Base-by-base conservation (phyloP, 768 basidiomycete species). In the Leccinum arenicola region DNA sequence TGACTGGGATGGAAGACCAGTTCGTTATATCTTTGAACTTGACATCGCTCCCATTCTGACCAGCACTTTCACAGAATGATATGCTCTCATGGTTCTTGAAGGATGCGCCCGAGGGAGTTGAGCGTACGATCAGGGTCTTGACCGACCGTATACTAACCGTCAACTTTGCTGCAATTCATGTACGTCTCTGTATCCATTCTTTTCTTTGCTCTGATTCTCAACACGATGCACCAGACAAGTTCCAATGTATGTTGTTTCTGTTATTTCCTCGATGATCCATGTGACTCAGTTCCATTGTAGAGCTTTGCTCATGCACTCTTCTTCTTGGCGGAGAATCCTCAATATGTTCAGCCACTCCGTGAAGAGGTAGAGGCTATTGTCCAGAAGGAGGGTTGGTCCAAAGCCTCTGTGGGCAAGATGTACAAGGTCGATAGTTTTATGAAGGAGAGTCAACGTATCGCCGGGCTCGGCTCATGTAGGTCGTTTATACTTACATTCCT, bases 401-500 rank as follows among this genome's bases (percentile, higher is more conserved):
- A 35, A 4, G 50, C 29, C 31, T 19, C 50, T 10, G 8, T 52
- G 7, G n/a, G 27, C 2, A 52, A 35, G 19, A 52, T 52, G 50
- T 11, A 4, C 10, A 52, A 4, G 33, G 23, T 52, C 2, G 50
- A 52, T 12, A 52, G 50, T 3, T 52, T 52, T 3, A 4, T 52
- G n/a, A 52, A 35, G 33, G 50, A 52, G 12, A 12, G 29, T 11
- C 29, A 33, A 21, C 31, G 50, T 0, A 17, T 52, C 0, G 31
- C 2, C 3, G 31, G 31, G n/a, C 6, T 29, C 27, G 23, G 27
- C n/a, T n/a, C 50, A n/a, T 31, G 74, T 74, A 57, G 10, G 73
- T 63, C 45, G 5, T 14, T 12, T 12, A 33, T 33, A 4, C 11
- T 33, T 12, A 1, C 3, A 1, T 11, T n/a, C 11, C 19, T 50